Evolutionary conservation across 768 basidiomycete genomes (phyloP), one percentile per base, ranked within the genome.

Genomic region (Gautieria morchelliformis): DNA sequence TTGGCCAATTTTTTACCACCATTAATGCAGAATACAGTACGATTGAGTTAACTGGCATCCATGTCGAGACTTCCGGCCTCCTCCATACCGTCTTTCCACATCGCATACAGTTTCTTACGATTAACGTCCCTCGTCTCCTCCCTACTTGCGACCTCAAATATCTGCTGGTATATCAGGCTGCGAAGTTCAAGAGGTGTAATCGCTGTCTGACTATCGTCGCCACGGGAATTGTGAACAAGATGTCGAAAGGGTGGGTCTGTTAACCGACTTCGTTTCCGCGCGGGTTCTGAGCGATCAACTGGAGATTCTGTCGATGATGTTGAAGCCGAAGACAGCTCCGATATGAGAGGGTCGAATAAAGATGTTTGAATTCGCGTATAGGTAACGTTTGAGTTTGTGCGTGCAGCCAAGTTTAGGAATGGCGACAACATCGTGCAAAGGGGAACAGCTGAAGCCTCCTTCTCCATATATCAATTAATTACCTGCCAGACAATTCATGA

Each of bases 81-180:
- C 37, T 73, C 76, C 48, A 72, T 74, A 35, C 78, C 60, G 17
- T 70, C 80, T 69, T 84, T 87, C 82, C 89, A 95, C 27, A 93
- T 69, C 5, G 77, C 77, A 67, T 93, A 95, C 71, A 97, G 77
- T 73, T 81, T 90, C 69, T 89, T 75, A 63, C 93, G 78, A 68
- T 87, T 93, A 6, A 82, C 72, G 62, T 91, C 89, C 64, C 81
- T 78, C 41, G 88, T 84, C n/a, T 85, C 81, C 59, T 81, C 74
- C 39, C 79, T 74, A 63, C 89, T 84, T 35, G 93, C 92, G 33
- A 82, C 70, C 17, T 84, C 78, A 64, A 95, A 94, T 45, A 95
- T 62, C 42, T 69, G 73, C 62, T 76, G 73, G 58, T 92, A 69
- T 9, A 95, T 61, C 48, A 73, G 76, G 58, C 75, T 77, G 60